Evolutionary conservation across 2,329 filamentous ascomycete species (phyloP), one percentile per base, ranked within the genome.

Genomic region (Geosmithia morbida): DNA sequence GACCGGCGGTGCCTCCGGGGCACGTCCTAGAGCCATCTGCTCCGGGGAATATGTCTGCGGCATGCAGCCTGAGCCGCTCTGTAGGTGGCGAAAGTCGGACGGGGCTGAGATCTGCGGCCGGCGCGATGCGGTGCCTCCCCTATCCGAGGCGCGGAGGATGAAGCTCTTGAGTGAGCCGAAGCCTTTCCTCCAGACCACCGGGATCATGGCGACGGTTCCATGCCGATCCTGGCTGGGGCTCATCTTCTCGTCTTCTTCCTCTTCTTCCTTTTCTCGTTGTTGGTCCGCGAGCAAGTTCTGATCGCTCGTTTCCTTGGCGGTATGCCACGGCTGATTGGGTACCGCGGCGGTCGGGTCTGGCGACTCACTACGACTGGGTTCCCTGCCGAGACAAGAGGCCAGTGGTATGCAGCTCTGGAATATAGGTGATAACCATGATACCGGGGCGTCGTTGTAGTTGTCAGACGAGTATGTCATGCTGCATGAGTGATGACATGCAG

Each of bases 61-160:
- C 33, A 37, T 11, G 33, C 11, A 16, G 3, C 33, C 33, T 3
- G 41, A 42, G 41, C 41, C 20, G 41, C 41, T 42, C 48, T 72
- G 63, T 45, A 81, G 54, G 62, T 81, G 78, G 44, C 71, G 72
- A 55, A 82, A 82, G 58, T 81, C 67, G 44, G 70, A 70, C 3
- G 78, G 78, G 18, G 66, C 66, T 41, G 77, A 79, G 55, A 82
- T 81, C 50, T 66, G 66, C 57, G 72, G 71, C 59, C 72, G 66
- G 60, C 70, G 74, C 56, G 70, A 63, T 42, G 66, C 62, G 46
- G 22, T 26, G 22, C 22, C 22, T 26, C 33, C 33, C 3, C 33
- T 37, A 13, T 37, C 33, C 13, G 10, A 16, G 43, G 19, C 13
- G 20, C 29, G 26, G 44, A 30, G 26, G 22, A n/a, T n/a, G n/a